Evolutionary conservation across 257 asterid genomes (phyloP).

Genomic region (Lycium ferocissimum): DNA sequence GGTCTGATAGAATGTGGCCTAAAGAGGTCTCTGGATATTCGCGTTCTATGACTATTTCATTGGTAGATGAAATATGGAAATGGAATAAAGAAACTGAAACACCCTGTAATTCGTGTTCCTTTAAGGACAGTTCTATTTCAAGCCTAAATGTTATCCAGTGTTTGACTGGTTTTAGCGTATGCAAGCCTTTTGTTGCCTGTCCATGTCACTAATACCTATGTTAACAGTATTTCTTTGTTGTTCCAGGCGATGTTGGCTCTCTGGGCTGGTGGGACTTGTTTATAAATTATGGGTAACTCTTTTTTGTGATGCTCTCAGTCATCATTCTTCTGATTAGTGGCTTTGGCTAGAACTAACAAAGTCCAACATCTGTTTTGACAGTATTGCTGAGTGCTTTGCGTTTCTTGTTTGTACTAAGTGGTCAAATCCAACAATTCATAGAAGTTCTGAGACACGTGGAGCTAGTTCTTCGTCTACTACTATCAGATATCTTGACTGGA

Average conservation of each 20-base stretch:
- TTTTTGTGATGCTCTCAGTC: constrained; percentile 31
- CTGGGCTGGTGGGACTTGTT: constrained; percentile 99
- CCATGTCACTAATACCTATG: constrained; percentile 6
- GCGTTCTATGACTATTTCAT: not conserved
- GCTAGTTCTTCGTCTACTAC: constrained; percentile 77
- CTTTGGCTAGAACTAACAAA: constrained; percentile 41
- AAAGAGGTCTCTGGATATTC: constrained; percentile 17
- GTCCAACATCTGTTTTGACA: constrained; percentile 41
- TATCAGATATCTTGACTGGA: constrained; percentile 80
- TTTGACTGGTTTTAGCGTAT: not conserved
- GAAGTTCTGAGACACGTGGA: constrained; percentile 64
- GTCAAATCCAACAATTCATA: constrained; percentile 93
- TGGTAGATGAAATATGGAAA: constrained; percentile 17
- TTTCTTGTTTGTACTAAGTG: constrained; percentile 99
- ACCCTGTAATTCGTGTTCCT: constrained; percentile 1
- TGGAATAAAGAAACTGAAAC: not conserved
- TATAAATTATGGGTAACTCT: constrained; percentile 83
- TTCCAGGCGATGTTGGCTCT: constrained; percentile 80
- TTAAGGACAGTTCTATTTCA: not conserved
- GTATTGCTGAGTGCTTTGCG: constrained; percentile 98
- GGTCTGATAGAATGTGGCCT: not conserved
- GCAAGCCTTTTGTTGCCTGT: constrained; percentile 12
- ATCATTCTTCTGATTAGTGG: constrained; percentile 33
- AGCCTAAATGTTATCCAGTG: not conserved
- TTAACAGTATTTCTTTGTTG: constrained; percentile 1